Evolutionary conservation across 352 stramenopile species (phyloP), one percentile per base, ranked within the genome.

Genomic region (Phytopythium cucurbitacearum): DNA sequence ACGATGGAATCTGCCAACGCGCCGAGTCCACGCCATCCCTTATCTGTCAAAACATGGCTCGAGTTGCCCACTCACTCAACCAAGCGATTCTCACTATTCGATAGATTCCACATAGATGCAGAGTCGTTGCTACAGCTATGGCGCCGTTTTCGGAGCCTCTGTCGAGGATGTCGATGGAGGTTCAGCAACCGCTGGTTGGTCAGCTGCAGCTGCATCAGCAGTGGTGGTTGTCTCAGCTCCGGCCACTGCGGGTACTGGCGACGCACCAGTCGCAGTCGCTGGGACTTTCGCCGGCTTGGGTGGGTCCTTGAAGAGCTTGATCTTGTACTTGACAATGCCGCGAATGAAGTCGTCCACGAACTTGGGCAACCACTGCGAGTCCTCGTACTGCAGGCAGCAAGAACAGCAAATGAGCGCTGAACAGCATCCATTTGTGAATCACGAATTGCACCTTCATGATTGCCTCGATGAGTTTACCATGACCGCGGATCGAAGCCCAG

Each of bases 291-390:
- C 4, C 21, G 21, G 21, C 48, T 75, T 75, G 7, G 64, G 64
- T 11, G 56, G 53, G 3, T 80, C 64, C 45, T 80, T 84, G 50
- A 82, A 89, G 15, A 87, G 12, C 60, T 87, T 85, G 64, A 87
- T 87, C 53, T 87, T 87, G 76, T 89, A 87, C 39, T 67, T 65
- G 12, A 89, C 62, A 48, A 89, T 87, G 6, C 76, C 74, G 10
- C 72, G 79, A 35, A 89, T 66, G 44, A 89, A 69, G 33, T 89
- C 76, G 15, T 89, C 76, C 3, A 84, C 62, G 38, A 89, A 87
- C 57, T 86, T 89, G 4, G 79, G 73, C 5, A 89, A 50, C 76
- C 79, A 89, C 42, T 64, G 50, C 33, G 69, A 73, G 48, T 89
- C 79, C 53, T 87, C 76, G 36, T 72, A 86, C 69, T 84, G 40